A percentile compares a stretch with the other conserved stretches of the same genome.
These are phyloP conservation scores for Paspalum notatum DNA, from an alignment of 176 grass and related monocot species.

Conservation along the genomic window DNA sequence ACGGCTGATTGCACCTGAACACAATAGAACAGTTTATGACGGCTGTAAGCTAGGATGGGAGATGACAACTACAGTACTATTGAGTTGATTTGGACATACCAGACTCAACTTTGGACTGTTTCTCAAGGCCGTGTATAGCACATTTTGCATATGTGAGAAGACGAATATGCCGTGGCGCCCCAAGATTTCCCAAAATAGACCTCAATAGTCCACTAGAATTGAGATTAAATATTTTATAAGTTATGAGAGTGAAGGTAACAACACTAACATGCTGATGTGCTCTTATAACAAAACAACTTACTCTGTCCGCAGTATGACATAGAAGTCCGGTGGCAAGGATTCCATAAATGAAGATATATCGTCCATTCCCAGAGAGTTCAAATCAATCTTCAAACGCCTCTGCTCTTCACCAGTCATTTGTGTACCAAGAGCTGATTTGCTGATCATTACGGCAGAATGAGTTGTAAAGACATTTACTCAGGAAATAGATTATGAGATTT, in stretches of 20 bases:
- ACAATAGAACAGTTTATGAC: slow-evolving; percentile 29
- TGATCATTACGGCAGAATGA: slow-evolving; percentile 44
- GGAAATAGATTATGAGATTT: background rate
- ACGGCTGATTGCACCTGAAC: slow-evolving; percentile 51
- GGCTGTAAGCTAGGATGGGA: slow-evolving; percentile 1
- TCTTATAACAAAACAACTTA: slow-evolving; percentile 47
- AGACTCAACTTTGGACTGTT: slow-evolving; percentile 49
- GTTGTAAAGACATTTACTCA: slow-evolving; percentile 17
- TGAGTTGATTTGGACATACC: slow-evolving; percentile 29
- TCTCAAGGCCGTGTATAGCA: slow-evolving; percentile 74
- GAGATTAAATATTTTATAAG: slow-evolving; percentile 30
- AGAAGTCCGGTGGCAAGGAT: slow-evolving; percentile 83
- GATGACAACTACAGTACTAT: background rate
- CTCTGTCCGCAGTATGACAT: slow-evolving; percentile 82
- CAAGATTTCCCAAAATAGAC: slow-evolving; percentile 81
- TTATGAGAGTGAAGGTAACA: slow-evolving; percentile 29
- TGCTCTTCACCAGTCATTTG: slow-evolving; percentile 87
- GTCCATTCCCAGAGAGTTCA: slow-evolving; percentile 72
- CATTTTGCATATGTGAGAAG: slow-evolving; percentile 86
- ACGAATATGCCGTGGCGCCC: slow-evolving; percentile 64
- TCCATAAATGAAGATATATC: slow-evolving; percentile 93
- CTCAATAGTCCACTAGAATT: slow-evolving; percentile 75
- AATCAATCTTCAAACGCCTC: slow-evolving; percentile 65
- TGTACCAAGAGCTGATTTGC: slow-evolving; percentile 75
- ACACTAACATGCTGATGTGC: background rate